These are phyloP conservation scores for Teratosphaeria gauchensis DNA, from an alignment of 2,329 filamentous ascomycete species.

Conservation along the genomic window DNA sequence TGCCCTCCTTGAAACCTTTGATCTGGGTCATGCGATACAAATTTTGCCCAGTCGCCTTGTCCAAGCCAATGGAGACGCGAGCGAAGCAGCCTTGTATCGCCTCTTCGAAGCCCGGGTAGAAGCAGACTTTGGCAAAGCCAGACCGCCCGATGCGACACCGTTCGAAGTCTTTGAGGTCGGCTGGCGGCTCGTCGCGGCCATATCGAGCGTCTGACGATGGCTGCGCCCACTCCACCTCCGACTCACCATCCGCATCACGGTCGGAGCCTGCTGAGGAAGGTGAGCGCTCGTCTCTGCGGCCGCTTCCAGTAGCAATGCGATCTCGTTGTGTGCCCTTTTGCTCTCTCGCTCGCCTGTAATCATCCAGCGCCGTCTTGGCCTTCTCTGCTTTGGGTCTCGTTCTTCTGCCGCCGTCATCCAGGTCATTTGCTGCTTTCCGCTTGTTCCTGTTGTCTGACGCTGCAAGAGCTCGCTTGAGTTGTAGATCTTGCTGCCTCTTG, in stretches of 20 bases:
- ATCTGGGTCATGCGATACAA: conserved; percentile 84
- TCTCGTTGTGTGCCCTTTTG: conserved; percentile 48
- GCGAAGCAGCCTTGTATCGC: conserved; percentile 76
- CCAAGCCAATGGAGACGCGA: conserved; percentile 72
- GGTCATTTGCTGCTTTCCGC: conserved; percentile 68
- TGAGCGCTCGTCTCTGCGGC: conserved; percentile 37
- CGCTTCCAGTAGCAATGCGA: conserved; percentile 25
- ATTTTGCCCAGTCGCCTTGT: conserved; percentile 57
- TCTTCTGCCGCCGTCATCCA: conserved; percentile 68
- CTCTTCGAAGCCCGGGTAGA: conserved; percentile 80
- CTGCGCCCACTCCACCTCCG: conserved; percentile 66
- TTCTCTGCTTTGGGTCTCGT: conserved; percentile 32
- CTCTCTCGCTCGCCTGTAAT: conserved; percentile 52
- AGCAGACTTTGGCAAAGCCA: conserved; percentile 84
- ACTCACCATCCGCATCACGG: conserved; percentile 60
- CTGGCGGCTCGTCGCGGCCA: conserved; percentile 55
- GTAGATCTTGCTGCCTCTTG: conserved; percentile 68
- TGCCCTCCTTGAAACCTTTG: conserved; percentile 71
- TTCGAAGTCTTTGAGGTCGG: conserved; percentile 72
- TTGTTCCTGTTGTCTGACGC: conserved; percentile 51
- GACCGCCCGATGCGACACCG: conserved; percentile 72
- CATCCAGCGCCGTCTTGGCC: conserved; percentile 61
- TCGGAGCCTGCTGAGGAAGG: conserved; percentile 30
- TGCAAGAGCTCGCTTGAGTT: conserved; percentile 65
- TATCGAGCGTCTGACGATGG: conserved; percentile 29